Evolutionary conservation across 371 early-diverging fungal species (phyloP).

Genomic region (Haplosporangium sp.): DNA sequence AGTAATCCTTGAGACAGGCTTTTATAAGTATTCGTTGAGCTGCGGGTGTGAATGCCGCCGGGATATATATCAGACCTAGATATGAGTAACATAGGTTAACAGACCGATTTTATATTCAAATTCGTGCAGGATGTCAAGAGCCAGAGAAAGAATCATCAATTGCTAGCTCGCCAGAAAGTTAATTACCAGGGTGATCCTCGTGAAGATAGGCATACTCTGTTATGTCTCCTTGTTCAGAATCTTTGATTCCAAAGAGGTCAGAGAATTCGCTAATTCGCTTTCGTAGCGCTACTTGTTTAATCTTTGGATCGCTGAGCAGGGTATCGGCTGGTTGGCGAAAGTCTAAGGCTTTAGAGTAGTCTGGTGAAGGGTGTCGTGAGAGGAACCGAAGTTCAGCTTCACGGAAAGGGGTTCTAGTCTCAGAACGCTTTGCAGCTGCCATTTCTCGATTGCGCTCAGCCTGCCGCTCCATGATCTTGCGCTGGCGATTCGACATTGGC

Average conservation of each 20-base stretch:
- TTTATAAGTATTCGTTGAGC: constrained; percentile 76
- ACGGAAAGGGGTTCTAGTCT: constrained; percentile 83
- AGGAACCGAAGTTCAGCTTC: constrained; percentile 80
- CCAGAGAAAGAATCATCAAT: neutral
- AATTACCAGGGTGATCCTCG: constrained; percentile 53
- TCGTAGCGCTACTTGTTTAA: constrained; percentile 49
- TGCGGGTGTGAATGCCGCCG: constrained; percentile 73
- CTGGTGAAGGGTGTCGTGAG: constrained; percentile 66
- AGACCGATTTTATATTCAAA: neutral
- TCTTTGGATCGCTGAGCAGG: constrained; percentile 35
- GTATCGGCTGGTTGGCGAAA: constrained; percentile 53
- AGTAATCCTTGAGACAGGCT: constrained; percentile 73
- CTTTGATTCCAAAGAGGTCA: constrained; percentile 42
- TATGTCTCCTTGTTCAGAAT: constrained; percentile 13
- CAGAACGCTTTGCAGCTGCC: constrained; percentile 36
- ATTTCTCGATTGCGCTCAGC: constrained; percentile 44
- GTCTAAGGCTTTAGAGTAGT: constrained; percentile 70
- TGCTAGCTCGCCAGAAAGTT: neutral
- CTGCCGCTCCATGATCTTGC: constrained; percentile 51
- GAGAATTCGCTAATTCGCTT: constrained; percentile 43
- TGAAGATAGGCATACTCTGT: constrained; percentile 52
- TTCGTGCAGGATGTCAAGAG: neutral
- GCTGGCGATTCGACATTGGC: constrained; percentile 52
- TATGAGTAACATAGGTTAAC: neutral
- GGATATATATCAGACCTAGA: constrained; percentile 81